Percentiles rank a stretch among this genome's conserved stretches.
phyloP scores from a whole-genome alignment of 1,284 basidiomycete species.

The Puccinia horiana region DNA sequence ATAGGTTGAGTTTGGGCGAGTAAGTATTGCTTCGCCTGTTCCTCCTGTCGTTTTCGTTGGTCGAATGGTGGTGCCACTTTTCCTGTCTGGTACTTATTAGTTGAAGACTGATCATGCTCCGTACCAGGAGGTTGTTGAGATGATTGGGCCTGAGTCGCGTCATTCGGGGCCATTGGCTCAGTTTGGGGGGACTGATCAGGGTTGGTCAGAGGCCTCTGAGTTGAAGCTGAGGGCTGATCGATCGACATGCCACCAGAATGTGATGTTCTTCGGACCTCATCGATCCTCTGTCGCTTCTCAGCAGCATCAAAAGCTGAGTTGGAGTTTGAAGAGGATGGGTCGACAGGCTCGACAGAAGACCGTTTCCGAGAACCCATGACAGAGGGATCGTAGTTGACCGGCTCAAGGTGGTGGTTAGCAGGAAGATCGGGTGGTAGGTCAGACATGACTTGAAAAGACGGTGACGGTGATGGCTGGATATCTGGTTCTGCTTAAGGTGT shows the following conservation, averaged over 20 bases:
- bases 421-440: neutral
- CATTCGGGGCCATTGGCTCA: neutral
- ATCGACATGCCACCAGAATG: neutral
- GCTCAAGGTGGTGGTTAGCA: neutral
- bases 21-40: slow-evolving; percentile 87
- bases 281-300: slow-evolving; percentile 24
- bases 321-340: slow-evolving; percentile 12
- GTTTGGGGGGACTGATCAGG: slow-evolving; percentile 20
- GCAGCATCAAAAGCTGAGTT: neutral
- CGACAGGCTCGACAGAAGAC: slow-evolving; percentile 14
- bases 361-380: slow-evolving; percentile 4
- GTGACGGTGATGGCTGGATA: neutral
- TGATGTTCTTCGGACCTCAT: neutral
- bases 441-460: neutral
- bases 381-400: neutral
- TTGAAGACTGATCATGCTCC: slow-evolving; percentile 15
- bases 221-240: slow-evolving; percentile 6
- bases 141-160: slow-evolving; percentile 1
- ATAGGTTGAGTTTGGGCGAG: slow-evolving; percentile 90
- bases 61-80: slow-evolving; percentile 15
- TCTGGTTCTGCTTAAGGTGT: neutral
- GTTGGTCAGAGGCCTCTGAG: neutral
- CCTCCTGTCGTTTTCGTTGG: slow-evolving; percentile 64
- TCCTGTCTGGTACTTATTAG: slow-evolving; percentile 4
- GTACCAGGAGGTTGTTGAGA: neutral